Percentiles rank a stretch among this genome's conserved stretches.
Conservation (phyloP, 148 eudicot genomes). For the Nepenthes mirabilis region DNA sequence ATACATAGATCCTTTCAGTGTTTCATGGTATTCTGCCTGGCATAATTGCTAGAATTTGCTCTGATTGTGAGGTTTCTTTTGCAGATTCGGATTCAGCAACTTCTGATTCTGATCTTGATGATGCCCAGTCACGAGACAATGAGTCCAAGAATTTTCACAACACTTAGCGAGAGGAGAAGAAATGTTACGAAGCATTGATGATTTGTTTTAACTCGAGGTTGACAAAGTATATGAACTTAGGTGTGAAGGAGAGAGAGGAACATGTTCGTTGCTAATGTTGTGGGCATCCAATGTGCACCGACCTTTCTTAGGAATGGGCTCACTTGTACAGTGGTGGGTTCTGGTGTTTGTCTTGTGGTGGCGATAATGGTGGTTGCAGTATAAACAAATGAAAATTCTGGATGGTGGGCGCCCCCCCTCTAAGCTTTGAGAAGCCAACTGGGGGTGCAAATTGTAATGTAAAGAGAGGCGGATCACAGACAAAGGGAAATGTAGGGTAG, state of each 20-base stretch:
- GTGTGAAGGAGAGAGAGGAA: background rate
- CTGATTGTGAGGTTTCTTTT: background rate
- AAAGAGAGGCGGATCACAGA: background rate
- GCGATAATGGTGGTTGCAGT: background rate
- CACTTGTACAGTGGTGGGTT: background rate
- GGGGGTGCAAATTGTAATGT: background rate
- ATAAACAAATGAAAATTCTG: too few relatives aligned
- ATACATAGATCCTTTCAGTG: constrained; percentile 4
- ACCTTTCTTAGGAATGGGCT: background rate
- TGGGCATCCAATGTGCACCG: background rate
- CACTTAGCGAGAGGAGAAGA: background rate
- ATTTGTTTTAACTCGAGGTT: background rate
- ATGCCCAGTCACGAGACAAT: constrained; percentile 56
- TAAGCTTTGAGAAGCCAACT: too few relatives aligned
- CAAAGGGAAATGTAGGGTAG: background rate
- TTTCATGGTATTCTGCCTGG: background rate
- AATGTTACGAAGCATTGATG: background rate
- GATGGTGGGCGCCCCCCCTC: too few relatives aligned
- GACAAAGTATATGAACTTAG: background rate
- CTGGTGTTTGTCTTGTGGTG: background rate
- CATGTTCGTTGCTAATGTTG: background rate
- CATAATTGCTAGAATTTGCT: background rate
- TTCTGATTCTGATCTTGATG: constrained; percentile 88
- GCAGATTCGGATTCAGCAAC: constrained; percentile 87
- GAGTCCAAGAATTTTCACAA: constrained; percentile 24